phyloP scores from a whole-genome alignment of 352 stramenopile genomes.

The Globisporangium sylvaticum region DNA sequence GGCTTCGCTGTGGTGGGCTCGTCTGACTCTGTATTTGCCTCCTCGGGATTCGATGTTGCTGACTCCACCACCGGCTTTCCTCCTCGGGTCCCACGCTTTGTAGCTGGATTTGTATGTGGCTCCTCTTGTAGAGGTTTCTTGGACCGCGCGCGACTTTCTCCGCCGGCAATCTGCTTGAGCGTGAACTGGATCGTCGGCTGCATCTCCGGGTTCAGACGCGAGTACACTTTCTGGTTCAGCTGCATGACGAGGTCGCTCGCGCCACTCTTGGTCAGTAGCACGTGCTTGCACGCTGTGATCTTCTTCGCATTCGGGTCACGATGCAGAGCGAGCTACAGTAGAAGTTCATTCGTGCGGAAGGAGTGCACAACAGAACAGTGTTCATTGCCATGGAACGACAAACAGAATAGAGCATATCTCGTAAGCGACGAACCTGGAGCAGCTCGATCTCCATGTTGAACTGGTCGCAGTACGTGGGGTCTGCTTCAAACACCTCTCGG shows the following conservation, averaged over 20 bases:
- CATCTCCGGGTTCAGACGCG: neutral
- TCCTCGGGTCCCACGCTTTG: too few species aligned
- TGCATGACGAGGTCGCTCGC: neutral
- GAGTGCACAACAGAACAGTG: neutral
- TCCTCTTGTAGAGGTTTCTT: too few species aligned
- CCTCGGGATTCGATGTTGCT: too few species aligned
- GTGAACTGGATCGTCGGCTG: neutral
- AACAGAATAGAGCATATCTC: too few species aligned
- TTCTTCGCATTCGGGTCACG: neutral
- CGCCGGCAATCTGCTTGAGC: neutral
- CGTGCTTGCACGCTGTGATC: neutral
- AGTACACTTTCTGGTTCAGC: slow-evolving; percentile 1
- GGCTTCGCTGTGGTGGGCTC: neutral
- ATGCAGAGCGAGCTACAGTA: neutral
- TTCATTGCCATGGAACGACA: neutral
- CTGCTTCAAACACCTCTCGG: neutral
- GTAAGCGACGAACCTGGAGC: neutral
- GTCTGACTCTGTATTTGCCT: too few species aligned
- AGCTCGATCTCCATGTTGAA: slow-evolving; percentile 2
- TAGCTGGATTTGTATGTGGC: too few species aligned
- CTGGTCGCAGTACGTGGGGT: neutral
- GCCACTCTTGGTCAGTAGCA: neutral
- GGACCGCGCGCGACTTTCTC: neutral
- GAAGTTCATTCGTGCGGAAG: too few species aligned
- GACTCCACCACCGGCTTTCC: too few species aligned